A percentile compares a stretch with the other conserved stretches of the same genome.
phyloP scores from a whole-genome alignment of 2,329 filamentous ascomycete species.

The Phaeosphaeria sp. region DNA sequence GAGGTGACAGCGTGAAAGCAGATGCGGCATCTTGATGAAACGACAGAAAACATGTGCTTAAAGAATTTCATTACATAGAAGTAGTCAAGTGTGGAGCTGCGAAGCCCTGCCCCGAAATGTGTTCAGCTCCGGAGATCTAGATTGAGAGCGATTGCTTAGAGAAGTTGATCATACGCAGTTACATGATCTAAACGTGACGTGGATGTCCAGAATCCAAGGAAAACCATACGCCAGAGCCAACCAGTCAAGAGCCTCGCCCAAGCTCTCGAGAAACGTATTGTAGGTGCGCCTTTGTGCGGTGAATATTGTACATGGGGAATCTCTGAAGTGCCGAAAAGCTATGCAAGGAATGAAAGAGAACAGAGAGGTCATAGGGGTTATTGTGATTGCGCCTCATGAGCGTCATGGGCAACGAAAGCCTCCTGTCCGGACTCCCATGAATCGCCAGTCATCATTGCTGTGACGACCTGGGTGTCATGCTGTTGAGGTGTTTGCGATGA shows the following conservation, averaged over 20 bases:
- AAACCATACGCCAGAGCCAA: not conserved
- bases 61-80: not conserved
- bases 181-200: not conserved
- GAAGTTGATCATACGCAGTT: not conserved
- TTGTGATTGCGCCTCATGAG: conserved; percentile 6
- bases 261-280: not conserved
- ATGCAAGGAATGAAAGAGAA: conserved; percentile 2
- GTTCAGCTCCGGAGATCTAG: not conserved
- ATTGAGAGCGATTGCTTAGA: not conserved
- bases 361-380: not conserved
- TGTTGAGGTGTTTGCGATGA: not conserved
- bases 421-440: conserved; percentile 7
- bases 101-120: not conserved
- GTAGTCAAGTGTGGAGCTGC: not conserved
- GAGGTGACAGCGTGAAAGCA: not conserved
- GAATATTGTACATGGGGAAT: not conserved
- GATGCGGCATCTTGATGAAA: not conserved
- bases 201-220: not conserved
- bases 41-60: not conserved
- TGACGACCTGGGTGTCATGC: not conserved
- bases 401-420: conserved; percentile 7
- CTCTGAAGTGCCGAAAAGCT: not conserved
- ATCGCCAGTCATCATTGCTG: conserved; percentile 12
- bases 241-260: not conserved
- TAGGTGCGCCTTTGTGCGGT: not conserved